These are phyloP conservation scores for Trichoderma koningiopsis DNA, from an alignment of 2,329 filamentous ascomycete genomes.

Conservation along the genomic window DNA sequence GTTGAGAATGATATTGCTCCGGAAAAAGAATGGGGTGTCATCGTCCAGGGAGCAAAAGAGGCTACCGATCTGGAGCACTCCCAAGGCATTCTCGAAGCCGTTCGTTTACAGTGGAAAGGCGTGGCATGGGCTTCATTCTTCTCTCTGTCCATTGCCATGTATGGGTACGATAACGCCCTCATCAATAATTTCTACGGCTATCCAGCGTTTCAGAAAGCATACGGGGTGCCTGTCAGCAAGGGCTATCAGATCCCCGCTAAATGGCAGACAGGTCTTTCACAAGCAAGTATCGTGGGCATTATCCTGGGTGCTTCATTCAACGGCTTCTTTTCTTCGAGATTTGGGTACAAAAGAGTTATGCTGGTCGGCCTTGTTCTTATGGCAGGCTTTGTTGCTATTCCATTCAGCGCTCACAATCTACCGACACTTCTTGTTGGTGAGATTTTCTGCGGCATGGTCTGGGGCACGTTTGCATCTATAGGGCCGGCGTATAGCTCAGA, in stretches of 20 bases:
- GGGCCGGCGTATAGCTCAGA: slow-evolving; percentile 52
- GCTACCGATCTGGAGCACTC: slow-evolving; percentile 12
- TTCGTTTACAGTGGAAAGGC: slow-evolving; percentile 16
- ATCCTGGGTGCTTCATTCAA: background rate
- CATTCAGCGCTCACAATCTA: slow-evolving; percentile 47
- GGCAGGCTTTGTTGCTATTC: slow-evolving; percentile 48
- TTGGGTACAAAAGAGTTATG: slow-evolving; percentile 47
- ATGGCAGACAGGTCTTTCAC: slow-evolving; percentile 54
- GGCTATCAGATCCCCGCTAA: slow-evolving; percentile 41
- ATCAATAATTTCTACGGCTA: slow-evolving; percentile 44
- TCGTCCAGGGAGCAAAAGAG: slow-evolving; percentile 4
- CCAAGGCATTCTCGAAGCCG: slow-evolving; percentile 17
- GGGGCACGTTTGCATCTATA: slow-evolving; percentile 49
- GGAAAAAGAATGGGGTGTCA: slow-evolving; percentile 13
- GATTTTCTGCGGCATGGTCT: slow-evolving; percentile 50
- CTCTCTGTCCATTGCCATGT: slow-evolving; percentile 42
- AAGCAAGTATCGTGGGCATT: slow-evolving; percentile 51
- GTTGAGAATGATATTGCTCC: background rate
- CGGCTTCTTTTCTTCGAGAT: slow-evolving; percentile 39
- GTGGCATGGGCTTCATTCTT: slow-evolving; percentile 14
- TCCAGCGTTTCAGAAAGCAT: slow-evolving; percentile 29
- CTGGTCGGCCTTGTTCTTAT: slow-evolving; percentile 36
- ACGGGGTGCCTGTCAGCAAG: slow-evolving; percentile 35
- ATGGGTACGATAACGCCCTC: slow-evolving; percentile 44
- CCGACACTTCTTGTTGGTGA: slow-evolving; percentile 46